These are phyloP conservation scores for Exophiala sideris DNA, from an alignment of 2,329 filamentous ascomycete genomes.

Conservation along the genomic window DNA sequence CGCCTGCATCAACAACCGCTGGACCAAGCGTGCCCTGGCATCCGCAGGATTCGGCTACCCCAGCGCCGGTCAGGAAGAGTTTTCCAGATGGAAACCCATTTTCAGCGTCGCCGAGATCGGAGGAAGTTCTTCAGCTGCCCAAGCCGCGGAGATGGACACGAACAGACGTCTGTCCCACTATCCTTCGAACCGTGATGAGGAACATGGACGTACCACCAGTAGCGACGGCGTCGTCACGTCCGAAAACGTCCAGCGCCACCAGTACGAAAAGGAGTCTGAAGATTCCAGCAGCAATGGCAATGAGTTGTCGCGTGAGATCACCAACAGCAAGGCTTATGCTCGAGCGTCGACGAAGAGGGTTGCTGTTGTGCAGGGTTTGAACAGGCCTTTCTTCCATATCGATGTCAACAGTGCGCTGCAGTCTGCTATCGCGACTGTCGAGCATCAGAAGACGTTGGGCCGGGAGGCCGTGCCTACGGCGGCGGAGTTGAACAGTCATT, in stretches of 20 bases:
- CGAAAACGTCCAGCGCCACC: slow-evolving; percentile 1
- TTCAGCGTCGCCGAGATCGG: slow-evolving; percentile 89
- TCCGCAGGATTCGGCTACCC: slow-evolving; percentile 87
- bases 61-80: slow-evolving; percentile 50
- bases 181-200: slow-evolving; percentile 29
- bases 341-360: slow-evolving; percentile 34
- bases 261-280: slow-evolving; percentile 25
- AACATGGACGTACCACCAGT: slow-evolving; percentile 30
- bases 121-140: slow-evolving; percentile 66
- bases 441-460: slow-evolving; percentile 36
- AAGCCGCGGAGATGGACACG: slow-evolving; percentile 61
- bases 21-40: slow-evolving; percentile 87
- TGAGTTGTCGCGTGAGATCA: slow-evolving; percentile 45
- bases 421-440: slow-evolving; percentile 76
- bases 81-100: slow-evolving; percentile 83
- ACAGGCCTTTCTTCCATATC: slow-evolving; percentile 88
- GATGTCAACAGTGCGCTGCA: slow-evolving; percentile 87
- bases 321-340: slow-evolving; percentile 47
- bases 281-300: slow-evolving; percentile 33
- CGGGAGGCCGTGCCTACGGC: not conserved
- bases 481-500: too few species aligned
- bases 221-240: not conserved
- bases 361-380: slow-evolving; percentile 77
- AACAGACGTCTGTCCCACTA: slow-evolving; percentile 41
- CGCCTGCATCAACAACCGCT: slow-evolving; percentile 87